Evolutionary conservation across 2,329 filamentous ascomycete species (phyloP), one percentile per base, ranked within the genome.

Genomic region (Ascomycota sp.): DNA sequence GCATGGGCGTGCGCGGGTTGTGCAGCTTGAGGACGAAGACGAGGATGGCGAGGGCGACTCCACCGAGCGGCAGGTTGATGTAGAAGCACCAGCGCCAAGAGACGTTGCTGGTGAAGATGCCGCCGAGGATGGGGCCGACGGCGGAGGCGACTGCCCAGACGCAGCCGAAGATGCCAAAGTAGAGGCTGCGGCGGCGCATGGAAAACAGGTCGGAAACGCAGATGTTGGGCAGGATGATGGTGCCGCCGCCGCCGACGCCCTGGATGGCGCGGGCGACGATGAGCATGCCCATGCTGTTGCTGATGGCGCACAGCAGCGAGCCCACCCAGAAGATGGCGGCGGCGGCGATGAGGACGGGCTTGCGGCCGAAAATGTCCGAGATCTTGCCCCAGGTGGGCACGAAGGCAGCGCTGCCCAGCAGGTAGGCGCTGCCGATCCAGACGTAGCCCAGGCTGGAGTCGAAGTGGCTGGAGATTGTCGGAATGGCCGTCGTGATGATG

Each of bases 391-490:
- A 85, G 29, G 75, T 69, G 0, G 76, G 75, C 0, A 69, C 67
- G 1, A 66, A 63, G 47, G 59, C 66, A 2, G 75, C 71, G 43
- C 71, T 75, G 32, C 71, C 75, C 8, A 85, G 65, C 6, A 82
- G 57, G 43, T 78, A 86, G 3, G 76, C 69, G 23, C 66, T 70
- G 10, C 78, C 78, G 36, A 86, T 73, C 80, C 78, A 85, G 30
- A 20, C 19, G 50, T 83, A 85, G 17, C 76, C 77, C 11, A 65
- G 56, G 3, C 68, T 68, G 5, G 75, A 77, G 27, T 69, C 44
- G 35, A 85, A 66, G 35, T 76, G 59, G 22, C 52, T 50, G 5
- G 67, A 61, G 37, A 80, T 78, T 10, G 69, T 70, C 0, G 75
- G 73, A 5, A 77, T 58, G 5, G 73, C 69, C 0, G 73, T 77